phyloP scores from a whole-genome alignment of 768 basidiomycete species.

The Brasilioporus rufonigricans region DNA sequence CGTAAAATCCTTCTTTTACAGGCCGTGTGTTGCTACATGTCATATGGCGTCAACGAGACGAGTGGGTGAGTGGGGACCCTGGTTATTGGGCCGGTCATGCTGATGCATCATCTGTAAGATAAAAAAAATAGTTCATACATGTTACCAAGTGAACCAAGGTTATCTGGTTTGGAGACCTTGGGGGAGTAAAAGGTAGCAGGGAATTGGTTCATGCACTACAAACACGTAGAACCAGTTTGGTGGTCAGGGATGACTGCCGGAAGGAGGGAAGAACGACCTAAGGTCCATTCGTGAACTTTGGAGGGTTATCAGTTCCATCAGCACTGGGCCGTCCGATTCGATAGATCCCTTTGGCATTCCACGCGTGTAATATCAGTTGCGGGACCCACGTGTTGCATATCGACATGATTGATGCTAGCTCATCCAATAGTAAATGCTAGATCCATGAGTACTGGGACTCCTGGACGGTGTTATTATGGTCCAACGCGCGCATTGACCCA shows the following conservation, averaged over 20 bases:
- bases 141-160: not conserved
- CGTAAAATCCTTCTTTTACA: not conserved
- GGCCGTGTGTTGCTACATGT: not conserved
- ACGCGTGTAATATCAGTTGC: too few species aligned
- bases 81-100: not conserved
- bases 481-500: not conserved
- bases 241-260: not conserved
- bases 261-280: too few species aligned
- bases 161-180: not conserved
- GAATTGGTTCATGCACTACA: not conserved
- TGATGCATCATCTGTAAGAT: too few species aligned
- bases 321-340: too few species aligned
- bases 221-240: not conserved
- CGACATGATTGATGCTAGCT: not conserved
- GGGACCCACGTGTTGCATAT: not conserved
- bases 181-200: not conserved
- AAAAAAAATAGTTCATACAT: too few species aligned
- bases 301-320: too few species aligned
- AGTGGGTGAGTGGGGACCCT: not conserved
- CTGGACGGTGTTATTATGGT: not conserved
- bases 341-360: too few species aligned
- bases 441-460: not conserved
- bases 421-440: not conserved
- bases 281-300: too few species aligned
- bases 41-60: not conserved